phyloP scores from a whole-genome alignment of 345 rosid genomes.

The Kandelia obovata region DNA sequence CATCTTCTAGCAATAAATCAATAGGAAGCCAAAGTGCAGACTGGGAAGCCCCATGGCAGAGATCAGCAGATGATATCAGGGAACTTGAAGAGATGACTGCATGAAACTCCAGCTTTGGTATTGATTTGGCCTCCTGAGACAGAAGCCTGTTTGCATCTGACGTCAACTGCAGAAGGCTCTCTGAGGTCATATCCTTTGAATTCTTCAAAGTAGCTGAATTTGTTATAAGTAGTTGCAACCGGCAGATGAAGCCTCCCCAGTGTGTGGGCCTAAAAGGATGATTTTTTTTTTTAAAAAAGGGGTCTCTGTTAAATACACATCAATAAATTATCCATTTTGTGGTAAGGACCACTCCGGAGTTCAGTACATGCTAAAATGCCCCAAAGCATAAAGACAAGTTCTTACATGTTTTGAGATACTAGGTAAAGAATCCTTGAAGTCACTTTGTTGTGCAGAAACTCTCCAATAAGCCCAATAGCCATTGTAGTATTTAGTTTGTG shows the following conservation, averaged over 20 bases:
- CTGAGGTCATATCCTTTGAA: constrained; percentile 54
- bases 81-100: constrained; percentile 55
- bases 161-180: constrained; percentile 53
- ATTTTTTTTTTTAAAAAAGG: not conserved
- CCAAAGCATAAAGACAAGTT: constrained; percentile 9
- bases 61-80: constrained; percentile 55
- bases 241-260: constrained; percentile 69
- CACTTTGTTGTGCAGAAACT: constrained; percentile 61
- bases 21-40: constrained; percentile 89
- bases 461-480: constrained; percentile 78
- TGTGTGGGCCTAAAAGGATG: constrained; percentile 54
- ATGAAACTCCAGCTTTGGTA: constrained; percentile 49
- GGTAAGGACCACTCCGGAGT: not conserved
- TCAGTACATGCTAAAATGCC: not conserved
- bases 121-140: constrained; percentile 44
- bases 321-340: constrained; percentile 6
- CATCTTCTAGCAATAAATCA: constrained; percentile 91
- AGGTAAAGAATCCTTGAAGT: constrained; percentile 75
- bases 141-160: constrained; percentile 45
- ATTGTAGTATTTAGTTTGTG: constrained; percentile 56
- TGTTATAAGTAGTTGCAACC: constrained; percentile 51
- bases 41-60: constrained; percentile 59
- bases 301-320: not conserved
- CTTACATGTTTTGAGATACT: constrained; percentile 77
- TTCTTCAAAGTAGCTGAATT: constrained; percentile 62